Base-by-base conservation (phyloP, 768 basidiomycete genomes). In the Lanmaoa pseudosensibilis region DNA sequence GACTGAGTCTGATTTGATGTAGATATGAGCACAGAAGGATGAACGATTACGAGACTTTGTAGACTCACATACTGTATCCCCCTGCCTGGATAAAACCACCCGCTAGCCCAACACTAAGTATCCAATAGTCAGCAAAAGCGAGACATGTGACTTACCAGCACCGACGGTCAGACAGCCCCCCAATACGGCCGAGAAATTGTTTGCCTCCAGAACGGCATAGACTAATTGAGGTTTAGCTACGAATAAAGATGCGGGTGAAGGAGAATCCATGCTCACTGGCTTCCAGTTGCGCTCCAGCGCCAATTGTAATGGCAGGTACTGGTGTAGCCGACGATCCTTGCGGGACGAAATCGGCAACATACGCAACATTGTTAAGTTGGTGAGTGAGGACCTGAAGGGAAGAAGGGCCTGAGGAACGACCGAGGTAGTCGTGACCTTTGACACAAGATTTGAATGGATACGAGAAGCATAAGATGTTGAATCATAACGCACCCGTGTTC, bases 61-160 rank as follows among this genome's bases (percentile, higher is more conserved):
- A 25, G 1, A 48, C 60, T 55, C 18, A 66, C 39, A 71, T 65
- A 46, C 77, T 74, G 46, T 81, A 76, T 1, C 82, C 80, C 1
- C 78, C 81, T 21, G 79, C 82, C 46, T 74, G 71, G 3, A 78
- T 56, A 75, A 77, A 83, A 2, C 82, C 80, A 23, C 77, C 81
- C 5, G 60, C 53, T 55, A 2, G 36, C 7, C 3, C 18, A 36
- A 23, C 8, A 5, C 0, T 47, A 19, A 52, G 25, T 39, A 25
- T 16, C 16, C 15, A 8, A 36, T 4, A 23, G 30, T 16, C 37
- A 19, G 6, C 34, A 32, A 16, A 4, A 37, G 16, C 7, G 13
- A 27, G 8, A 36, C 19, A 3, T 4, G 12, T 0, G 4, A 43
- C 52, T 16, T 11, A 65, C 64, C 54, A 48, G 46, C 60, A 33